Evolutionary conservation across 2,329 filamentous ascomycete genomes (phyloP), one percentile per base, ranked within the genome.

Genomic region (Cladosporium phlei): DNA sequence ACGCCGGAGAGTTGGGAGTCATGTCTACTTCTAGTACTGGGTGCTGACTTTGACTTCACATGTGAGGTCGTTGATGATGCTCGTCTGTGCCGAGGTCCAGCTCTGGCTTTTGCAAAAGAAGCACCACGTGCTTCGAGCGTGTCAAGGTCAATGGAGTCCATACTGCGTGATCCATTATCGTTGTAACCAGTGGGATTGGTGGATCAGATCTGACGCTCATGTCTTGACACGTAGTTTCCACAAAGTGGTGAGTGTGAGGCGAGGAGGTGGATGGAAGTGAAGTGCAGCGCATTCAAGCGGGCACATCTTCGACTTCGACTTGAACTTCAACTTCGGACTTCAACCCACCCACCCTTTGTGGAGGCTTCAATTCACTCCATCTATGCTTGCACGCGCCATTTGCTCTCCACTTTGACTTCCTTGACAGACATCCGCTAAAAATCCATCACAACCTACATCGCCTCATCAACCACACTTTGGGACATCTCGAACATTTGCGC

Each of bases 91-190:
- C 42, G 32, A 35, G 42, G 42, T 32, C 37, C 14, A 27, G 37
- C 24, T 19, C 14, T 11, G 37, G 14, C n/a, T n/a, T n/a, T 39
- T 25, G 20, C 37, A 17, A 39, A 39, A 11, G 37, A 16, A 29
- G 37, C 37, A 29, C 37, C 37, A 39, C 37, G 37, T 12, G 37
- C 37, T 29, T 39, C 37, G 25, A 39, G 37, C 9, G 37, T 39
- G 37, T 19, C 19, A 17, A 39, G 37, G 22, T 39, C 37, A 12
- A n/a, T n/a, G n/a, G n/a, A n/a, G n/a, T n/a, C n/a, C n/a, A n/a
- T n/a, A n/a, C n/a, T n/a, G n/a, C n/a, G n/a, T n/a, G n/a, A n/a
- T n/a, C n/a, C n/a, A n/a, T n/a, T n/a, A n/a, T n/a, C n/a, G n/a
- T n/a, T n/a, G n/a, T n/a, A n/a, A n/a, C n/a, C n/a, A n/a, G n/a